Evolutionary conservation across 306 rosid genomes (phyloP), one percentile per base, ranked within the genome.

Genomic region (Cucurbita argyrosperma): DNA sequence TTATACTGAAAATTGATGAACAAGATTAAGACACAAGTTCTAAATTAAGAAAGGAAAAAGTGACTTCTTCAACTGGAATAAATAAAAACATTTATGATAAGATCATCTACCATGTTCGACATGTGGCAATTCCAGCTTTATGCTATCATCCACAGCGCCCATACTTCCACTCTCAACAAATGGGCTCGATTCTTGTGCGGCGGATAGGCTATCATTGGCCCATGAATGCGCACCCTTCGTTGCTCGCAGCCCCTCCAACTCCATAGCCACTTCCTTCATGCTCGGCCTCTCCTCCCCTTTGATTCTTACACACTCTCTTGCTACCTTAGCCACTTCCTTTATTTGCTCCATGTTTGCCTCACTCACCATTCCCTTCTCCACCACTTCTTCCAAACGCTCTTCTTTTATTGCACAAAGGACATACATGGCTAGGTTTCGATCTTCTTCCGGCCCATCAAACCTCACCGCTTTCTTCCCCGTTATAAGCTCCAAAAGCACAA

Each of bases 261-360:
- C 82, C 62, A 37, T 80, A 26, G 87, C 85, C 16, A 88, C 84
- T 67, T 88, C 85, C 80, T 82, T 88, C 90, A 88, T 85, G 7
- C 54, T 62, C 0, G 90, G 92, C 4, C 92, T 81, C 49, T 85
- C 90, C 52, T 84, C 87, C 46, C 87, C 85, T 43, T 10, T 85
- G 3, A 84, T 8, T 30, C 53, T 79, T 5, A 85, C 42, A 49
- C 88, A 86, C 56, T 16, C 57, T n/a, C 55, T 72, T 11, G 85
- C 85, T 11, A 85, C 62, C 30, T 64, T 71, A 0, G 81, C 84
- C 53, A 79, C 78, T 47, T 88, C 82, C 46, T 13, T 82, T 4
- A 88, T n/a, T 19, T 82, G 83, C 61, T 82, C 64, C 4, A 68
- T 12, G 45, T 71, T 81, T 18, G 9, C 79, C 7, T 5, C n/a